Conservation (phyloP, 768 basidiomycete genomes). For the Mycena leptocephala region DNA sequence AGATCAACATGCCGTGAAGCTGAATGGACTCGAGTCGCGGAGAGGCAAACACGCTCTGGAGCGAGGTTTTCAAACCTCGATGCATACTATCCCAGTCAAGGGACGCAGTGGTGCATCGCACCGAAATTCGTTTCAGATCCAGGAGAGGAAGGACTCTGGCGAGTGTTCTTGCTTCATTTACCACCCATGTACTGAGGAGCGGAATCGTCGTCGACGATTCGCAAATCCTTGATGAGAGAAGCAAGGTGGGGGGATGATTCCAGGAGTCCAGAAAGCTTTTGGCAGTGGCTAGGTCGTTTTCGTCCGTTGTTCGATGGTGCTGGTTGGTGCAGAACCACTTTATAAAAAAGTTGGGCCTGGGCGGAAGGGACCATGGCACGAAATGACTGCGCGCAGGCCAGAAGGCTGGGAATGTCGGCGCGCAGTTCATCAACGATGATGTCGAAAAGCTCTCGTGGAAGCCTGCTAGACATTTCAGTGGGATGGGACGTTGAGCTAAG, state of each 20-base stretch:
- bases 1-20: background rate
- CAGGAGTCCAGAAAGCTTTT: background rate
- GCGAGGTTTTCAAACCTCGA: background rate
- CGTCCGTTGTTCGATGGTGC: background rate
- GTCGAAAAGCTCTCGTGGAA: background rate
- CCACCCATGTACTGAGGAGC: background rate
- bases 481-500: too few relatives aligned
- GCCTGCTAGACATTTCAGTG: background rate
- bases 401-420: background rate
- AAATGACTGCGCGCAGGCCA: background rate
- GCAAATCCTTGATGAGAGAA: slow-evolving; percentile 2
- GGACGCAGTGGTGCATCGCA: background rate
- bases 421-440: background rate
- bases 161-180: background rate
- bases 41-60: background rate
- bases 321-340: background rate
- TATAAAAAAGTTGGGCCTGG: background rate
- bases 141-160: background rate
- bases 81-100: background rate
- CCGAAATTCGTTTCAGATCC: background rate
- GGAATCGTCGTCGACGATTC: background rate
- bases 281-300: background rate
- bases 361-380: background rate
- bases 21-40: background rate
- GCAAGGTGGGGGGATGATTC: background rate